Evolutionary conservation across 2,329 filamentous ascomycete species (phyloP).

Genomic region (Cladosporium sp.): DNA sequence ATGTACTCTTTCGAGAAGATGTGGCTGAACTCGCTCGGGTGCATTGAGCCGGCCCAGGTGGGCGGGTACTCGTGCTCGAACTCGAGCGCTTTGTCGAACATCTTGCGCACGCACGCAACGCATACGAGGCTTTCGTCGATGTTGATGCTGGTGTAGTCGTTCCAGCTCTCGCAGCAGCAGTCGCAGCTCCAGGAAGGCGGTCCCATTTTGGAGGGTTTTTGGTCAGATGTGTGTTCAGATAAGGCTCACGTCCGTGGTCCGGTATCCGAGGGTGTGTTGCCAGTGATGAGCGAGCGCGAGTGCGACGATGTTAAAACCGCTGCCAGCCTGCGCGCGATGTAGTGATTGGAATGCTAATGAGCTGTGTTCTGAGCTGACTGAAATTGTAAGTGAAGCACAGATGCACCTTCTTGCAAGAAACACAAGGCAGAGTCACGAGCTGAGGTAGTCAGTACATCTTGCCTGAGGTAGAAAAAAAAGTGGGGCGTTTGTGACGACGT

Average conservation of each 20-base stretch:
- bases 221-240: background rate
- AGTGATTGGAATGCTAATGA: too few species aligned
- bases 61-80: slow-evolving; percentile 8
- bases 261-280: background rate
- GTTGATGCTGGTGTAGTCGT: slow-evolving; percentile 1
- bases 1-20: slow-evolving; percentile 2
- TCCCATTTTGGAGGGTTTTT: background rate
- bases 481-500: background rate
- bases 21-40: slow-evolving; percentile 4
- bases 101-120: background rate
- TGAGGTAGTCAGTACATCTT: background rate
- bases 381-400: too few species aligned
- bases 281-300: background rate
- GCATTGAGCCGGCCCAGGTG: background rate
- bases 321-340: too few species aligned
- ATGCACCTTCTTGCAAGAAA: too few species aligned
- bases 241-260: too few species aligned
- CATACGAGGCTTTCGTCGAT: slow-evolving; percentile 1
- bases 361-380: too few species aligned
- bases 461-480: background rate
- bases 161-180: background rate
- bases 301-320: too few species aligned
- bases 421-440: too few species aligned
- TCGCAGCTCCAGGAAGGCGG: background rate
- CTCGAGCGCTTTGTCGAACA: slow-evolving; percentile 5